Evolutionary conservation across 1,284 basidiomycete species (phyloP), one percentile per base, ranked within the genome.

Genomic region (Cerrena zonata): DNA sequence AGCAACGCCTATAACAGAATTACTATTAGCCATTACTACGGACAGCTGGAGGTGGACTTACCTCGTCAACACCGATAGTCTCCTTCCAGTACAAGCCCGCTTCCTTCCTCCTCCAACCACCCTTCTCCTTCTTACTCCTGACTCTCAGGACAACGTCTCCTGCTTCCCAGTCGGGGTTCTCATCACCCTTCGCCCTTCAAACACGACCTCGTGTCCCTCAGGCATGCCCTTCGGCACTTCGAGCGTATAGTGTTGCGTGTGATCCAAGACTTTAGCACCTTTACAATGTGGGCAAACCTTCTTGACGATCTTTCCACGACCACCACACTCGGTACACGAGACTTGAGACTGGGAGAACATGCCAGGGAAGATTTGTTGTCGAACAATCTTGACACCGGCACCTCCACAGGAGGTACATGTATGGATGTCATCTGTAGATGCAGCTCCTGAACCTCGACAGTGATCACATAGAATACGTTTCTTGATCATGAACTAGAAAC

Each of bases 291-390:
- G 80, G 61, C 94, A 97, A 50, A 75, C 72, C 56, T 79, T 79
- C 54, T 77, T 80, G 61, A 96, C 89, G 44, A 84, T 73, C 56
- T 79, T 84, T 10, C 94, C 92, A 50, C 86, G 82, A 4, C 94
- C 94, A 45, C 77, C 76, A 62, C 94, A 97, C 41, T 89, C 83
- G 54, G 80, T 80, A 66, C 90, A 91, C 27, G 83, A 79, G 52
- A 78, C 69, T 71, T 93, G 86, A 53, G 85, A 80, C 70, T 94
- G 85, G 0, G 86, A 89, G 61, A 87, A 89, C 92, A 95, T 94
- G 21, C 92, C 92, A 1, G 93, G 92, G 75, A 94, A 93, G 57
- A 97, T 89, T 74, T 94, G 94, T 65, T 95, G 92, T 51, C 91
- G 86, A 50, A 86, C 79, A 25, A 95, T 68, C 61, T 89, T 86